These are phyloP conservation scores for Gossypium trilobum DNA, from an alignment of 441 rosid species.

Conservation along the genomic window DNA sequence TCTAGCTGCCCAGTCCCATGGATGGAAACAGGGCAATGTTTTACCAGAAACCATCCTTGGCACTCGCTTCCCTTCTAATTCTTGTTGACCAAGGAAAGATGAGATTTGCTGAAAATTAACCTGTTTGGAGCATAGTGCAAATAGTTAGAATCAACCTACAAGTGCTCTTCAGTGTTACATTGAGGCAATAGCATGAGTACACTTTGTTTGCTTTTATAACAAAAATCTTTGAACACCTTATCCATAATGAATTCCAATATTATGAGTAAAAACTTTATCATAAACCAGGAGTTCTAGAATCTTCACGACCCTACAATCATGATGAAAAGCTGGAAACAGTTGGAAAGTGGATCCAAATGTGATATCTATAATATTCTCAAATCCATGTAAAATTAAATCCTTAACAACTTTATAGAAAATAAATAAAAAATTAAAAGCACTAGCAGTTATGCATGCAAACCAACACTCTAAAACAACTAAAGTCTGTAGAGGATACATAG, in stretches of 20 bases:
- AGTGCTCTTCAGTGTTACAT: background rate
- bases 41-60: conserved; percentile 99
- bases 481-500: background rate
- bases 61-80: conserved; percentile 94
- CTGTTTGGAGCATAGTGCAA: conserved; percentile 37
- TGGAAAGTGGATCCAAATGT: background rate
- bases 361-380: background rate
- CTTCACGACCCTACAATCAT: background rate
- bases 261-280: conserved; percentile 3
- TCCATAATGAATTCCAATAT: background rate
- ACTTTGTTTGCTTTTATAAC: background rate
- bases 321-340: background rate
- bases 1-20: conserved; percentile 98
- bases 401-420: background rate
- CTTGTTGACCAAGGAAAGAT: conserved; percentile 94
- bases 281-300: background rate
- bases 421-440: background rate
- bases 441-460: background rate
- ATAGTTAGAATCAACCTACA: background rate
- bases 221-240: background rate
- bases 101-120: conserved; percentile 99
- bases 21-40: conserved; percentile 92
- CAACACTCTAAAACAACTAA: background rate
- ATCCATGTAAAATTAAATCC: background rate
- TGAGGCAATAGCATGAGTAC: background rate